Conservation (phyloP, 148 eudicot species). For the Simmondsia chinensis region DNA sequence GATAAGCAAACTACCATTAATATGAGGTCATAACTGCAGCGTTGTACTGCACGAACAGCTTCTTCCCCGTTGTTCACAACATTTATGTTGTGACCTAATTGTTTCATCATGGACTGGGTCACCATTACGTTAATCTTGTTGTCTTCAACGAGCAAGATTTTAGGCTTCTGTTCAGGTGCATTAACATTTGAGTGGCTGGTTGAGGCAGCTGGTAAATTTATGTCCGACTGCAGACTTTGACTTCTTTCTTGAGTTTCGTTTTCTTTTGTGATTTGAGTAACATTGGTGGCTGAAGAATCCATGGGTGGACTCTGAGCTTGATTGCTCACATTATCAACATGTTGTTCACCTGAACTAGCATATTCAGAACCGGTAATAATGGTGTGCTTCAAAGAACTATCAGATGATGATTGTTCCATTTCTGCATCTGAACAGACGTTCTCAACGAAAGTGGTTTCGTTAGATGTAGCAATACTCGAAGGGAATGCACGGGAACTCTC, state of each 20-base stretch:
- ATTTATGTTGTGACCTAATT: conserved; percentile 58
- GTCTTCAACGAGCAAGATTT: conserved; percentile 89
- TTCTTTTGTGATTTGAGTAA: conserved; percentile 9
- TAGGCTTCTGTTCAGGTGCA: conserved; percentile 28
- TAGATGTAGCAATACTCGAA: conserved; percentile 9
- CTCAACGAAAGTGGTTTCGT: conserved; percentile 29
- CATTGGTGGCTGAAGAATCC: conserved; percentile 5
- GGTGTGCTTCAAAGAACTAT: conserved; percentile 17
- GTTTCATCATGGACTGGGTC: conserved; percentile 77
- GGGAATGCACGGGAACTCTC: conserved; percentile 18
- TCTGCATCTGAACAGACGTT: conserved; percentile 23
- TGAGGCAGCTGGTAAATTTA: conserved; percentile 38
- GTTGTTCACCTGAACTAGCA: conserved; percentile 9
- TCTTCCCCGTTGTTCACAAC: conserved; percentile 85
- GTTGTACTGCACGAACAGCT: conserved; percentile 78
- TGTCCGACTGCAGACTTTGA: conserved; percentile 19
- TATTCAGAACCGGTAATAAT: conserved; percentile 7
- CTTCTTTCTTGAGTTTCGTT: conserved; percentile 17
- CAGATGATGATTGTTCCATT: conserved; percentile 24
- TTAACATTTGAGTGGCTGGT: conserved; percentile 28
- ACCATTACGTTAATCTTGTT: conserved; percentile 87
- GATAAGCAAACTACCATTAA: conserved; percentile 89
- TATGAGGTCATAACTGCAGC: conserved; percentile 52
- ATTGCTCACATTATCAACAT: conserved; percentile 10
- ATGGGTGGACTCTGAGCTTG: conserved; percentile 13